Base-by-base conservation (phyloP, 2,329 filamentous ascomycete genomes). In the Diaporthe sp. region DNA sequence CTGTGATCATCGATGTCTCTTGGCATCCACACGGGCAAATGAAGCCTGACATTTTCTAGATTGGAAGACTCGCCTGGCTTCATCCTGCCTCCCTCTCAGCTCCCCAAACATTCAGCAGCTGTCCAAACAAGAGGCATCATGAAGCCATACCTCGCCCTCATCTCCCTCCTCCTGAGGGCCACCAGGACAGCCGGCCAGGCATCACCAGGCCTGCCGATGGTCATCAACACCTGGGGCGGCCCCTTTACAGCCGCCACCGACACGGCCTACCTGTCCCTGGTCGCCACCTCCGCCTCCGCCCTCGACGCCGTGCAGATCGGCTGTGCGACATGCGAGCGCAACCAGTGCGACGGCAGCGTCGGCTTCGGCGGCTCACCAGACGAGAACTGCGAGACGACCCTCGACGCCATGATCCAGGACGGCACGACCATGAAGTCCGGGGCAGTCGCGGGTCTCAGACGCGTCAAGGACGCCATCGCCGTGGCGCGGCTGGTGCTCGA, bases 391-490 rank as follows among this genome's bases (percentile, higher is more conserved):
- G 89, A 90, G 82, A 90, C 89, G 4, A 90, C 88, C 0, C 87
- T 90, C 19, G 89, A 90, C 80, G 88, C 89, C n/a, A 84, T 90
- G 83, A 85, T 90, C 80, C 90, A 90, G 85, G 88, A 90, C 78
- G 88, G 89, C 38, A 81, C 80, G 0, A 87, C 83, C n/a, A 84
- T 90, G 82, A 88, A 89, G 22, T 84, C 85, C 0, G 89, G 89
- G 55, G 87, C 88, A 7, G 88, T 90, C 7, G 89, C 87, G 0
- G 86, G 83, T 0, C 81, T 90, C 28, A 85, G 88, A 7, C 84
- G 88, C 50, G 80, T 90, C 28, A 83, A 81, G 52, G 82, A 88
- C 75, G 88, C 88, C 55, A 83, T 89, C 15, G 82, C 84, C 25
- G 88, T 89, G 1, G 89, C 89, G 5, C 82, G 88, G 0, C 83